Evolutionary conservation across 2,329 filamentous ascomycete genomes (phyloP).

Genomic region (Aspergillaceae sp.): DNA sequence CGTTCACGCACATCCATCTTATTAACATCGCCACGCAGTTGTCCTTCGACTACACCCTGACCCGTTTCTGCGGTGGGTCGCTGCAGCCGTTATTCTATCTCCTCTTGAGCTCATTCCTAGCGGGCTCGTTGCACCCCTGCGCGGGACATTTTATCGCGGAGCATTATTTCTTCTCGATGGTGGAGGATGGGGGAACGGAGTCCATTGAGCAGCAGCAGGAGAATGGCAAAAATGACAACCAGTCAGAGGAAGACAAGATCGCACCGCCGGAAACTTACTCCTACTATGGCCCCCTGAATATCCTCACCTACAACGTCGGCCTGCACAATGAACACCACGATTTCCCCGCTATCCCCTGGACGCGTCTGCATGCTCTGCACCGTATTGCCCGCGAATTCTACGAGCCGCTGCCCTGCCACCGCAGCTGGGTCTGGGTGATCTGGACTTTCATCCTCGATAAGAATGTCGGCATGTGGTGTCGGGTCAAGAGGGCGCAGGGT

Average conservation of each 20-base stretch:
- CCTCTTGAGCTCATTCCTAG: constrained; percentile 82
- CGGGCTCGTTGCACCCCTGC: constrained; percentile 85
- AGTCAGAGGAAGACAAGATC: constrained; percentile 47
- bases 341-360: constrained; percentile 96
- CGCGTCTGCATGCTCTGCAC: constrained; percentile 66
- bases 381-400: constrained; percentile 86
- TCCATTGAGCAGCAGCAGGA: constrained; percentile 46
- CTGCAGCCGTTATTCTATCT: constrained; percentile 68
- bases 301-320: constrained; percentile 93
- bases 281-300: constrained; percentile 89
- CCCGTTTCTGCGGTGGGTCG: constrained; percentile 48
- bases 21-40: constrained; percentile 73
- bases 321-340: constrained; percentile 99
- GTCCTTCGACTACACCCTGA: constrained; percentile 64
- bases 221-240: constrained; percentile 31
- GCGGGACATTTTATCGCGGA: constrained; percentile 98
- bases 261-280: constrained; percentile 88
- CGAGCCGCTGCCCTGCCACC: constrained; percentile 71
- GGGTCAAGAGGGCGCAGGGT: constrained; percentile 84
- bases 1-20: constrained; percentile 75
- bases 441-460: constrained; percentile 94
- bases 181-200: constrained; percentile 30
- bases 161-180: constrained; percentile 64
- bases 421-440: constrained; percentile 85
- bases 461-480: constrained; percentile 79